Evolutionary conservation across 371 early-diverging fungal genomes (phyloP), one percentile per base, ranked within the genome.

Genomic region (Caulochytrium protostelioides): DNA sequence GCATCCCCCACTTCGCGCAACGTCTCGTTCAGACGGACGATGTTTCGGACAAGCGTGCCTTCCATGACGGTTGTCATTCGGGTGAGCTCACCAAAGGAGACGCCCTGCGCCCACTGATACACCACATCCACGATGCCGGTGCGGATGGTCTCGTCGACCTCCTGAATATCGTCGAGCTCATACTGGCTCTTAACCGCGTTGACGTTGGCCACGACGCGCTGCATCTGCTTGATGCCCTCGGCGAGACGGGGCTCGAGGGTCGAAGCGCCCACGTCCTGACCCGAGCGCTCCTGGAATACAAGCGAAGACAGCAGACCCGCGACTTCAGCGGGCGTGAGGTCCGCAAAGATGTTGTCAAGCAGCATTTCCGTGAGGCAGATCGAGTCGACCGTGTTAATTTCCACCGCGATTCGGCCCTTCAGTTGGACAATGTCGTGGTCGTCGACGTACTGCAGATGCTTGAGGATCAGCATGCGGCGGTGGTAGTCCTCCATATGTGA

Each of bases 251-350:
- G n/a, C n/a, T n/a, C n/a, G 16, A 78, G 48, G n/a, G n/a, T n/a
- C n/a, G 24, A 17, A 43, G 32, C 26, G 20, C 28, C 40, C 16
- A 23, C 23, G 10, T 19, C 54, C 25, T 58, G 59, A 45, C 74
- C 76, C n/a, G n/a, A n/a, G n/a, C n/a, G n/a, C 38, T 98, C 98
- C 44, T 92, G 84, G 59, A 95, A 97, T 21, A 98, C 80, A 60
- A 97, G 87, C 27, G 82, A 83, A 0, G 90, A 89, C 10, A 99
- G 54, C 23, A 99, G 58, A 2, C 97, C 91, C 1, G 89, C 91
- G 23, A 90, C 77, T 46, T 97, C 94, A 12, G 78, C 83, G 0
- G 89, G 81, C 25, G 81, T 78, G 35, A 76, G 80, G 31, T 79
- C 77, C 0, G 73, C 74, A 38, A 97, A 76, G 28, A 83, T 75